These are phyloP conservation scores for Pseudomicrostroma phylloplanum DNA, from an alignment of 1,284 basidiomycete genomes.

Conservation along the genomic window DNA sequence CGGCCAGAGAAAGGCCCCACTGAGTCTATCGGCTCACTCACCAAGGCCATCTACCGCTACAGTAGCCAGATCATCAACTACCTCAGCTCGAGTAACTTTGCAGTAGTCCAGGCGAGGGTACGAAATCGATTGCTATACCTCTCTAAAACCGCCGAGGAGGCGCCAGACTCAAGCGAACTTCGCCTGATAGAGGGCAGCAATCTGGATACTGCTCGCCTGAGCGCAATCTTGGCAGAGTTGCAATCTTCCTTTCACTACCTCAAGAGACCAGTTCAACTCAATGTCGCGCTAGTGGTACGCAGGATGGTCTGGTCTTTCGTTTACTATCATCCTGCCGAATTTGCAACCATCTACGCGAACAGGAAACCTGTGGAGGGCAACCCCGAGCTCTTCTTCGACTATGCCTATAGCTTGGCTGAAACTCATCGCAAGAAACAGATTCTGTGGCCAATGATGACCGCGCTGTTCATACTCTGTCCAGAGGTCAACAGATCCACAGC, in stretches of 20 bases:
- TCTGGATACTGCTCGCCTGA: slow-evolving; percentile 50
- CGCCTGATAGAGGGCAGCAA: slow-evolving; percentile 59
- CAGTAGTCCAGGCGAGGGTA: slow-evolving; percentile 67
- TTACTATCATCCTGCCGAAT: slow-evolving; percentile 72
- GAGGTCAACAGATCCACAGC: slow-evolving; percentile 59
- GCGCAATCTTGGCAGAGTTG: slow-evolving; percentile 58
- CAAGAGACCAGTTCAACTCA: slow-evolving; percentile 67
- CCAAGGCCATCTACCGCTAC: slow-evolving; percentile 50
- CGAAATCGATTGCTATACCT: slow-evolving; percentile 66
- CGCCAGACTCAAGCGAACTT: slow-evolving; percentile 64
- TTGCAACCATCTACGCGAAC: slow-evolving; percentile 62
- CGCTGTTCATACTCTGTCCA: slow-evolving; percentile 69
- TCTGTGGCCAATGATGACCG: slow-evolving; percentile 72
- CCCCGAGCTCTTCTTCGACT: slow-evolving; percentile 49
- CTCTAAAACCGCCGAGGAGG: slow-evolving; percentile 54
- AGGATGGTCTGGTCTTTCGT: slow-evolving; percentile 89
- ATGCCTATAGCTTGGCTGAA: slow-evolving; percentile 42
- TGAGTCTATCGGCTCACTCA: slow-evolving; percentile 1
- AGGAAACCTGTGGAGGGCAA: slow-evolving; percentile 45
- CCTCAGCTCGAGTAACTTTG: slow-evolving; percentile 85
- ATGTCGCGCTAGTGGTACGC: slow-evolving; percentile 68
- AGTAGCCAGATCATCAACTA: slow-evolving; percentile 74
- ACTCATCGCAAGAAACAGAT: slow-evolving; percentile 60
- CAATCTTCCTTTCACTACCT: slow-evolving; percentile 78
- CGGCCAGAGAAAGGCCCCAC: slow-evolving; percentile 6